Evolutionary conservation across 306 rosid genomes (phyloP).

Genomic region (Canavalia gladiata): DNA sequence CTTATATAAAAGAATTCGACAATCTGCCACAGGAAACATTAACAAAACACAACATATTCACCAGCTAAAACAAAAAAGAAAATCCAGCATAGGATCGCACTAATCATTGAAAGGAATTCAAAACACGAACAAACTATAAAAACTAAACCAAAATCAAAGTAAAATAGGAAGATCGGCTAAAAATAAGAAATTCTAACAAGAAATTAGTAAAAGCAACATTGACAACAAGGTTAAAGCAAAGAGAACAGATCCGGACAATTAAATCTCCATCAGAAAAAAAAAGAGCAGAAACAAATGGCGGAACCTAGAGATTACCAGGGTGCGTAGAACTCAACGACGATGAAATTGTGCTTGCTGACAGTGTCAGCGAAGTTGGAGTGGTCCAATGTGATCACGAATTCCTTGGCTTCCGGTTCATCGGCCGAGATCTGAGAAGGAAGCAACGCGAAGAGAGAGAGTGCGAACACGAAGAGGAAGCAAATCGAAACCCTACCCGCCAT

Average conservation of each 20-base stretch:
- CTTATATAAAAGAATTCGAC: neutral
- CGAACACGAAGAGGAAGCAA: slow-evolving; percentile 42
- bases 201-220: slow-evolving; percentile 49
- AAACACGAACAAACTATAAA: neutral
- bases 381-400: slow-evolving; percentile 85
- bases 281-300: neutral
- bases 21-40: neutral
- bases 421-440: slow-evolving; percentile 54
- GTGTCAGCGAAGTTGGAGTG: slow-evolving; percentile 82
- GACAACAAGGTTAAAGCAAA: slow-evolving; percentile 7
- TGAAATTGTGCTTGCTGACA: slow-evolving; percentile 76
- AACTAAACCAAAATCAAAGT: neutral
- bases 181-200: neutral
- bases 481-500: slow-evolving; percentile 69
- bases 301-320: slow-evolving; percentile 68
- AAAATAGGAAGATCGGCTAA: neutral
- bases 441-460: slow-evolving; percentile 47
- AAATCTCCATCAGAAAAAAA: neutral
- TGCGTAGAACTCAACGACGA: slow-evolving; percentile 95
- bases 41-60: slow-evolving; percentile 5
- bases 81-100: neutral
- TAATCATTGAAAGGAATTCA: neutral
- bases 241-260: slow-evolving; percentile 1
- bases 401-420: slow-evolving; percentile 70
- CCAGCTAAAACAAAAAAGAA: slow-evolving; percentile 1